A percentile compares a stretch with the other conserved stretches of the same genome.
phyloP scores from a whole-genome alignment of 169 alveolate genomes.

The Condylostoma magnum region DNA sequence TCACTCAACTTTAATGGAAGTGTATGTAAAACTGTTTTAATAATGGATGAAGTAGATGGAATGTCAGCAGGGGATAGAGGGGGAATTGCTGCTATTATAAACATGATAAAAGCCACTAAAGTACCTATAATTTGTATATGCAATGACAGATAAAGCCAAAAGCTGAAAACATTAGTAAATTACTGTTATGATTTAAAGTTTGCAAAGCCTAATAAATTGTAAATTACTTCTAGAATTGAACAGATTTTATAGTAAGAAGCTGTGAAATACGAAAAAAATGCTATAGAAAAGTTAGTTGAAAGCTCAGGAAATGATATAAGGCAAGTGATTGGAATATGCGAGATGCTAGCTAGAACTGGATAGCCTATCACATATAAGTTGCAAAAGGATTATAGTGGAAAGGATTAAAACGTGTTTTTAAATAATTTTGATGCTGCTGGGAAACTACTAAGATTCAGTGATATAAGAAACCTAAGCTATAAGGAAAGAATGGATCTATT shows the following conservation, averaged over 20 bases:
- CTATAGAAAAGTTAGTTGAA: conserved; percentile 83
- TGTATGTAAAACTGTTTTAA: conserved; percentile 54
- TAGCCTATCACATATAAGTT: conserved; percentile 52
- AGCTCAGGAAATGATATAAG: conserved; percentile 91
- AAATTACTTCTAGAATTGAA: conserved; percentile 76
- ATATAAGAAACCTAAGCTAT: conserved; percentile 47
- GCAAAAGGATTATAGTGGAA: conserved; percentile 60
- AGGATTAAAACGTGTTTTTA: conserved; percentile 83
- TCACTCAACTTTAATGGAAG: neutral
- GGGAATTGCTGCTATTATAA: conserved; percentile 93
- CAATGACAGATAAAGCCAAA: conserved; percentile 91
- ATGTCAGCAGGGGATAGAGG: conserved; percentile 98
- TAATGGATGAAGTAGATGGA: conserved; percentile 99
- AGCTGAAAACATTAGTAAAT: conserved; percentile 82
- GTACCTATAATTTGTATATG: conserved; percentile 97
- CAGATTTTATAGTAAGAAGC: conserved; percentile 86
- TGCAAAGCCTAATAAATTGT: conserved; percentile 79
- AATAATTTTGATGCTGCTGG: conserved; percentile 85
- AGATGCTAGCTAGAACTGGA: conserved; percentile 72
- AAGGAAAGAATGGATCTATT: conserved; percentile 79
- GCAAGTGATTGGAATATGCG: conserved; percentile 85
- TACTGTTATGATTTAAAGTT: conserved; percentile 94
- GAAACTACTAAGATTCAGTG: conserved; percentile 71
- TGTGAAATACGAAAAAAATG: conserved; percentile 75
- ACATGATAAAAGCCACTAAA: conserved; percentile 90